Percentiles rank a stretch among this genome's conserved stretches.
phyloP scores from a whole-genome alignment of 306 rosid genomes.

The Rosa multiflora region DNA sequence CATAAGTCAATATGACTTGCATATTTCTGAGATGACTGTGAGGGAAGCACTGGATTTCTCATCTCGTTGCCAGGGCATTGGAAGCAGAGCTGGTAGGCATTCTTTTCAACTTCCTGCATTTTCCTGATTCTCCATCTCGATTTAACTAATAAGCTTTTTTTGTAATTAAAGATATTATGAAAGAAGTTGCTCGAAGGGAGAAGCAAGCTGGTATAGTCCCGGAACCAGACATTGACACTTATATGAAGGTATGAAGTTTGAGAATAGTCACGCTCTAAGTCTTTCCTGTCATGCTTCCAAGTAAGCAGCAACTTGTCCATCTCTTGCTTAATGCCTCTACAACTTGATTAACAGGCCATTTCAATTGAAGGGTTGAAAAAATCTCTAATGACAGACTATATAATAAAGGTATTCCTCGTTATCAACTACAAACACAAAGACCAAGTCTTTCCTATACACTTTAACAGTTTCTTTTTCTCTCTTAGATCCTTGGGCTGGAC shows the following conservation, averaged over 20 bases:
- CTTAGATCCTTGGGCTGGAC: constrained; percentile 56
- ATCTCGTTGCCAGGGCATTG: constrained; percentile 29
- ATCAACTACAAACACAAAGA: background rate
- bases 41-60: constrained; percentile 32
- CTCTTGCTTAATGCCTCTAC: background rate
- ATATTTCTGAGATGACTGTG: constrained; percentile 31
- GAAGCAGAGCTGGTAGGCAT: constrained; percentile 24
- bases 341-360: constrained; percentile 44
- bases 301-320: background rate
- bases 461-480: background rate
- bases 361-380: constrained; percentile 47
- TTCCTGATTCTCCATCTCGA: no score
- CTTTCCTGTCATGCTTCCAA: background rate
- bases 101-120: no score
- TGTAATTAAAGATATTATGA: constrained; percentile 22
- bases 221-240: constrained; percentile 31
- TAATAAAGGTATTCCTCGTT: constrained; percentile 43
- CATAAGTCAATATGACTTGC: constrained; percentile 37
- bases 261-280: background rate
- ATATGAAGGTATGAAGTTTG: constrained; percentile 25
- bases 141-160: background rate
- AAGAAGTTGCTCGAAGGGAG: constrained; percentile 30
- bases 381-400: constrained; percentile 48
- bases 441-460: background rate
- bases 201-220: constrained; percentile 34